Evolutionary conservation across 805 yeast species (phyloP).

Genomic region (Yarrowia divulgata): DNA sequence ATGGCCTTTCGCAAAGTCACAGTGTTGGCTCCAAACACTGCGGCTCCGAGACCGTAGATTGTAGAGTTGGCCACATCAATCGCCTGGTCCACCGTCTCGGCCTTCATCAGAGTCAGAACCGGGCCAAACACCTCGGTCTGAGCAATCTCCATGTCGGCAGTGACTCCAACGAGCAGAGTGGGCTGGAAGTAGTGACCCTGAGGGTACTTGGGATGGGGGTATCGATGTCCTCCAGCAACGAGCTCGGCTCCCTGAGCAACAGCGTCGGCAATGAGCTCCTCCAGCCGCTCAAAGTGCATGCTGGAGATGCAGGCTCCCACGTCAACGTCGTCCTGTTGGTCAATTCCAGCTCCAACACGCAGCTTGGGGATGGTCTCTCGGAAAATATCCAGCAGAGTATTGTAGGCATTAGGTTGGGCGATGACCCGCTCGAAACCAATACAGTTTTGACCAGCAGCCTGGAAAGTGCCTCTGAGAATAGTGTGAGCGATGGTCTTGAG

Average conservation of each 20-base stretch:
- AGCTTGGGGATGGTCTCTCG: slow-evolving; percentile 64
- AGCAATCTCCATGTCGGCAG: slow-evolving; percentile 77
- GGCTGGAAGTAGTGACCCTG: slow-evolving; percentile 95
- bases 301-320: slow-evolving; percentile 95
- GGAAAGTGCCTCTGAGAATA: slow-evolving; percentile 93
- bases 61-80: slow-evolving; percentile 80
- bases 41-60: slow-evolving; percentile 88
- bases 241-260: slow-evolving; percentile 81
- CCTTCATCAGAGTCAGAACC: slow-evolving; percentile 78
- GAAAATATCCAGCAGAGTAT: slow-evolving; percentile 63
- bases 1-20: slow-evolving; percentile 68
- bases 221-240: slow-evolving; percentile 80
- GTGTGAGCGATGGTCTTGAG: slow-evolving; percentile 67
- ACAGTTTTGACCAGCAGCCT: slow-evolving; percentile 97
- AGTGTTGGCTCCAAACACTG: slow-evolving; percentile 79
- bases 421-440: slow-evolving; percentile 96
- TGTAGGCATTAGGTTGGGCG: slow-evolving; percentile 75
- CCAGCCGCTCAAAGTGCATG: slow-evolving; percentile 72
- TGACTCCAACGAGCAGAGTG: slow-evolving; percentile 83
- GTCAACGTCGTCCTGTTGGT: slow-evolving; percentile 87
- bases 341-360: slow-evolving; percentile 89
- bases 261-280: slow-evolving; percentile 73
- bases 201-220: slow-evolving; percentile 88
- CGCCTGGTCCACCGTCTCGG: slow-evolving; percentile 69
- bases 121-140: slow-evolving; percentile 96